Base-by-base conservation (phyloP, 495 filamentous ascomycete species). In the Podospora australis region DNA sequence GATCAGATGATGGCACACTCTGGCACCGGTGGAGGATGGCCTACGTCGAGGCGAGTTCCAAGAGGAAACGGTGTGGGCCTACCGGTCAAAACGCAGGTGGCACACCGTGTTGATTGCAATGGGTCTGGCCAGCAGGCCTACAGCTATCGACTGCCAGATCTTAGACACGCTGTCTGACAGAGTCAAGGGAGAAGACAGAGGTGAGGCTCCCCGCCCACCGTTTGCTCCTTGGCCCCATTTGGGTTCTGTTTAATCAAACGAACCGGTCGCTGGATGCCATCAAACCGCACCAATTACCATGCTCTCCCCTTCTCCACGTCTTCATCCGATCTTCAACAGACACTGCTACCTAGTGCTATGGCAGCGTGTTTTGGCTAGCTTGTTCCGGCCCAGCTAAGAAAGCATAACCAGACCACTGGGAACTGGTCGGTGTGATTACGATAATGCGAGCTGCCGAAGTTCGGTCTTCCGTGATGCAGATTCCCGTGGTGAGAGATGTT, bases 131-230 rank as follows among this genome's bases (percentile, higher is more conserved):
- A 54, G 41, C 50, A n/a, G n/a, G 34, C 21, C 29, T 54, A 38
- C n/a, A n/a, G n/a, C n/a, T n/a, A 49, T 34, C 44, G 41, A 54
- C 44, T 59, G 57, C 60, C 43, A 56, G 58, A 65, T 65, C 62
- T 65, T 41, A 65, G 62, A 65, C 62, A 65, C 30, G 1, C 13
- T 45, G 9, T n/a, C 45, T 17, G 13, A 23, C 56, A 54, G 51
- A 51, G 49, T 42, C 49, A 51, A 13, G 39, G 8, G 36, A 39
- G 16, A 39, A 13, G 28, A 28, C 29, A 7, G 25, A 34, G 30
- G 16, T 1, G 1, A 1, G 32, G n/a, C 6, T 17, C 17, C 8
- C 6, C 20, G 17, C 20, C 38, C 38, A 20, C 21, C 17, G n/a
- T 17, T 17, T 17, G 2, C 38, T 13, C 17, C 19, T 9, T 21